phyloP scores from a whole-genome alignment of 768 basidiomycete species.

The Kwoniella dejecticola region DNA sequence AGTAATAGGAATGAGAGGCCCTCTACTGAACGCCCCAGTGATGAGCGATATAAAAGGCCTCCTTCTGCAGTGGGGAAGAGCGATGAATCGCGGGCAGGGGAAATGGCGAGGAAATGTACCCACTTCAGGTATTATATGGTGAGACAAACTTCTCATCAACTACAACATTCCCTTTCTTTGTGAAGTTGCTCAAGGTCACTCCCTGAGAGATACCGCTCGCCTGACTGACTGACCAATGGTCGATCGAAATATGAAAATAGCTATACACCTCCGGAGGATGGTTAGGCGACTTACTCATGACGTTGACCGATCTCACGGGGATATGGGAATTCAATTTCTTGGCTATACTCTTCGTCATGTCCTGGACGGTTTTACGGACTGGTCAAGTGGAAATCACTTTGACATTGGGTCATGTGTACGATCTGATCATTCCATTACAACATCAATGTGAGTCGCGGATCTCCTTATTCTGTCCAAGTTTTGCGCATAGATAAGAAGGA shows the following conservation, averaged over 20 bases:
- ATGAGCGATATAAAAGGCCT: neutral
- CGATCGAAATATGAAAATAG: too few species aligned
- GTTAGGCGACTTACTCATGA: conserved; percentile 21
- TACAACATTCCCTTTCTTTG: neutral
- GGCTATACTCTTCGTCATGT: conserved; percentile 15
- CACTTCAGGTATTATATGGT: conserved; percentile 19
- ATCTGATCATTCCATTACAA: conserved; percentile 27
- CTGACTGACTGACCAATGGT: too few species aligned
- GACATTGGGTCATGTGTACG: conserved; percentile 18
- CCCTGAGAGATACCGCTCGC: too few species aligned
- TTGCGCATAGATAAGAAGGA: too few species aligned
- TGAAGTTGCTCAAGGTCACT: neutral
- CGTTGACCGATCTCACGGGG: conserved; percentile 15
- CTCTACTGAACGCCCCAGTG: neutral
- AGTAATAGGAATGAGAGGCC: neutral
- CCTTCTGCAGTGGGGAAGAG: neutral
- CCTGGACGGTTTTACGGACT: conserved; percentile 21
- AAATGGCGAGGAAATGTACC: conserved; percentile 4
- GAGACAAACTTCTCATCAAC: neutral
- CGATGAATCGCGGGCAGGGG: conserved; percentile 6
- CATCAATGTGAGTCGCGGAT: conserved; percentile 28
- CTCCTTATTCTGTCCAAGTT: too few species aligned
- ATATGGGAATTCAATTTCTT: conserved; percentile 23
- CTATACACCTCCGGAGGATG: conserved; percentile 27
- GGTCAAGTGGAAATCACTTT: conserved; percentile 15